Percentiles rank a stretch among this genome's conserved stretches.
These are phyloP conservation scores for Globisporangium middletonii DNA, from an alignment of 352 stramenopile genomes.

Conservation along the genomic window DNA sequence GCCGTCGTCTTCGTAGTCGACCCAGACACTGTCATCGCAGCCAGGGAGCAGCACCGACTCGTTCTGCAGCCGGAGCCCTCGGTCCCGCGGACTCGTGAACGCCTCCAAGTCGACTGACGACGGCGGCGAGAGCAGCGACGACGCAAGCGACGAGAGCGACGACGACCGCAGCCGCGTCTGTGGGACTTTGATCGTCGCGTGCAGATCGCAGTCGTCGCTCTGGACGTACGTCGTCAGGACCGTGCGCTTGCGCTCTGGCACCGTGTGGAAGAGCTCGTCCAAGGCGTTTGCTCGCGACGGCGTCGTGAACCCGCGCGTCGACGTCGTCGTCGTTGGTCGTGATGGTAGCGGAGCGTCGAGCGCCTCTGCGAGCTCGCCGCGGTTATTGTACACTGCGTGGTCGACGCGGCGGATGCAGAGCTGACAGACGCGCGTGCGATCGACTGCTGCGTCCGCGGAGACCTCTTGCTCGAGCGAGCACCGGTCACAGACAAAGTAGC, in stretches of 20 bases:
- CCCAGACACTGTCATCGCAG: background rate
- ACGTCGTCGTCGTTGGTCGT: too few species aligned
- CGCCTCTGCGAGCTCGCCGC: conserved; percentile 9
- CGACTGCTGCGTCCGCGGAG: conserved; percentile 17
- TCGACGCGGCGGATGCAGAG: conserved; percentile 40
- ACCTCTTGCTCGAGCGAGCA: conserved; percentile 38
- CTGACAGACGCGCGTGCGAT: conserved; percentile 34
- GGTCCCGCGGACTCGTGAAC: conserved; percentile 8
- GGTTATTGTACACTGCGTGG: conserved; percentile 22
- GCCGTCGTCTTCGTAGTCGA: conserved; percentile 2
- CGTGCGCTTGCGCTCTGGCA: conserved; percentile 9
- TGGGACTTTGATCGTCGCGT: background rate
- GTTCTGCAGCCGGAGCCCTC: conserved; percentile 3
- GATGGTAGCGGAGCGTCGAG: background rate
- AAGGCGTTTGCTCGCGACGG: conserved; percentile 16
- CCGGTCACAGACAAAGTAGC: conserved; percentile 47
- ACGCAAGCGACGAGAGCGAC: conserved; percentile 1
- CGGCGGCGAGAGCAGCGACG: background rate
- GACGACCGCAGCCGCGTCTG: conserved; percentile 3
- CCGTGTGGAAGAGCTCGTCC: conserved; percentile 22
- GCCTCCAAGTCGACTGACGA: background rate
- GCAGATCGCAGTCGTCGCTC: conserved; percentile 2
- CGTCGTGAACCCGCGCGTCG: background rate
- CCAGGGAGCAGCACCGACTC: background rate
- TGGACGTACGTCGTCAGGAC: conserved; percentile 36